phyloP scores from a whole-genome alignment of 1,139 yeast genomes.

The Scheffersomyces titani region DNA sequence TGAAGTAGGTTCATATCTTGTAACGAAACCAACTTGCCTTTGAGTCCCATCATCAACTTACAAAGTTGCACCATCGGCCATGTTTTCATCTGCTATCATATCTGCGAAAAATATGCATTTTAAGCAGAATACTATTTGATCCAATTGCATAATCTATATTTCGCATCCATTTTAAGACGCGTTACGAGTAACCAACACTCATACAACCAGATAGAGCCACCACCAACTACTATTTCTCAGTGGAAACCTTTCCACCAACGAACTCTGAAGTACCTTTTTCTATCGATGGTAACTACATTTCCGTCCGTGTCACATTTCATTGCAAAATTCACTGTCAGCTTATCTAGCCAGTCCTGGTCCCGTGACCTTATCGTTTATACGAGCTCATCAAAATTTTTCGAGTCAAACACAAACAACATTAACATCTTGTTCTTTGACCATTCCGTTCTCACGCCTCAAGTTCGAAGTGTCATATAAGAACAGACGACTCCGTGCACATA shows the following conservation, averaged over 20 bases:
- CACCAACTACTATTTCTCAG: background rate
- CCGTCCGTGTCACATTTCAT: background rate
- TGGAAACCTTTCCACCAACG: background rate
- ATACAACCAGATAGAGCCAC: background rate
- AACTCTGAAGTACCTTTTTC: background rate
- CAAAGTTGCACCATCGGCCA: too few species aligned
- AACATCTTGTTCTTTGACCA: background rate
- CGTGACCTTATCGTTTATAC: background rate
- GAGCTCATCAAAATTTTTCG: background rate
- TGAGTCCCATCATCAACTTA: background rate
- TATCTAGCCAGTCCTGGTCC: background rate
- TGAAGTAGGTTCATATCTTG: background rate
- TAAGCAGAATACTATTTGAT: background rate
- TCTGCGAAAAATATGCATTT: too few species aligned
- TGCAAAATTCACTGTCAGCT: background rate
- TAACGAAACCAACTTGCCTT: background rate
- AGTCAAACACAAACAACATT: background rate
- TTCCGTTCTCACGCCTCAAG: background rate
- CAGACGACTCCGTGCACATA: background rate
- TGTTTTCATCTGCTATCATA: too few species aligned
- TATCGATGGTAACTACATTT: background rate
- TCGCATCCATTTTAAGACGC: background rate
- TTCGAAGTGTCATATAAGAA: background rate
- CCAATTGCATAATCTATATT: background rate
- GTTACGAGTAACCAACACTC: background rate